Percentiles rank a stretch among this genome's conserved stretches.
Evolutionary conservation across 1,139 yeast genomes (phyloP).

Genomic region (Kodamaea ohmeri): DNA sequence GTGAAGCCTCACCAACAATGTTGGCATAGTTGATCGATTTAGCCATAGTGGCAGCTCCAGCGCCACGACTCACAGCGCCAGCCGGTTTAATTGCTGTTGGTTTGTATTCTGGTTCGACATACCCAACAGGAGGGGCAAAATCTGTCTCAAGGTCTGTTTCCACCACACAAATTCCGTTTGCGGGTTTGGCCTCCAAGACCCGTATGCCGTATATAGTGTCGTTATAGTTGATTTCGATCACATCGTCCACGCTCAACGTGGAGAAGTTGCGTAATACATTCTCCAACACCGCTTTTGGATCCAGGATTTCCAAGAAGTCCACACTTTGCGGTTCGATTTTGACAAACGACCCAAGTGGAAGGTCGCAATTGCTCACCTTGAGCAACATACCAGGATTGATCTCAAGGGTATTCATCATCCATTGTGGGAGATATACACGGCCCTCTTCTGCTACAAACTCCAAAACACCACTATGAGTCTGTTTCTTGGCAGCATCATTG

Average conservation of each 20-base stretch:
- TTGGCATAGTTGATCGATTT: slow-evolving; percentile 66
- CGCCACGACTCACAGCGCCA: slow-evolving; percentile 36
- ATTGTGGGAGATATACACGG: slow-evolving; percentile 86
- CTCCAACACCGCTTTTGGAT: slow-evolving; percentile 95
- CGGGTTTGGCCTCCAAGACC: slow-evolving; percentile 87
- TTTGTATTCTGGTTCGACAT: slow-evolving; percentile 79
- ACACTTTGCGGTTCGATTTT: slow-evolving; percentile 94
- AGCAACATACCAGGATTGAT: slow-evolving; percentile 77
- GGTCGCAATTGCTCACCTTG: slow-evolving; percentile 70
- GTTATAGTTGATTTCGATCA: slow-evolving; percentile 86
- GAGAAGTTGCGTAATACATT: slow-evolving; percentile 87
- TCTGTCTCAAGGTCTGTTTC: slow-evolving; percentile 97
- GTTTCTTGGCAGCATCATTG: slow-evolving; percentile 54
- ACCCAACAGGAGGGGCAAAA: slow-evolving; percentile 98
- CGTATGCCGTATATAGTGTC: slow-evolving; percentile 75
- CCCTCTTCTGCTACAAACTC: slow-evolving; percentile 99
- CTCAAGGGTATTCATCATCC: slow-evolving; percentile 87
- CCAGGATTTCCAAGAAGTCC: slow-evolving; percentile 88
- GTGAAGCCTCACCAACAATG: slow-evolving; percentile 44
- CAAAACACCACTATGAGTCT: slow-evolving; percentile 91
- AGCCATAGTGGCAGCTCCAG: slow-evolving; percentile 77
- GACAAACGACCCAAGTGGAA: slow-evolving; percentile 84
- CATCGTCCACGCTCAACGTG: slow-evolving; percentile 80
- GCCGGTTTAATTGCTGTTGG: slow-evolving; percentile 30
- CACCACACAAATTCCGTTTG: slow-evolving; percentile 83